These are phyloP conservation scores for Aspergillus sp. DNA, from an alignment of 2,329 filamentous ascomycete genomes.

Conservation along the genomic window DNA sequence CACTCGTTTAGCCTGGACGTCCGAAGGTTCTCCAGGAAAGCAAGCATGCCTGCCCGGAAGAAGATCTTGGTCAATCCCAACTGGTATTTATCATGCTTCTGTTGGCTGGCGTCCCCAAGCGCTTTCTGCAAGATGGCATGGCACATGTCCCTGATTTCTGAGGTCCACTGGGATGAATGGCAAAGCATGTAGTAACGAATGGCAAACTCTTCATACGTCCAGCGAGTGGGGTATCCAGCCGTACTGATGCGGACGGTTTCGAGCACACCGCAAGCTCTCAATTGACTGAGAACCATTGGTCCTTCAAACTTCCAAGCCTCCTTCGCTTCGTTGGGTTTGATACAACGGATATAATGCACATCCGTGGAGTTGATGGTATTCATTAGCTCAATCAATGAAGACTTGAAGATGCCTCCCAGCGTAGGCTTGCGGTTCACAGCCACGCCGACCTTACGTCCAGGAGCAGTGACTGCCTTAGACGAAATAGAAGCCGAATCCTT, in stretches of 20 bases:
- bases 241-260: slow-evolving; percentile 98
- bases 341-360: slow-evolving; percentile 98
- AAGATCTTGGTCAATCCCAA: slow-evolving; percentile 98
- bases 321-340: slow-evolving; percentile 98
- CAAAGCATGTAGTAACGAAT: slow-evolving; percentile 98
- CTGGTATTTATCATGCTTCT: slow-evolving; percentile 90
- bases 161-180: slow-evolving; percentile 83
- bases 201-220: slow-evolving; percentile 99
- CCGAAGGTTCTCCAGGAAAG: slow-evolving; percentile 91
- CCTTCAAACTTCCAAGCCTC: slow-evolving; percentile 97
- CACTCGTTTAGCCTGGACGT: slow-evolving; percentile 89
- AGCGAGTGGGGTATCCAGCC: slow-evolving; percentile 93
- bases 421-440: slow-evolving; percentile 96
- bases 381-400: slow-evolving; percentile 97
- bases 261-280: slow-evolving; percentile 96
- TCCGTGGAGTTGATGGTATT: slow-evolving; percentile 96
- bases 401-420: slow-evolving; percentile 97
- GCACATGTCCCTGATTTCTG: slow-evolving; percentile 91
- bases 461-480: slow-evolving; percentile 70
- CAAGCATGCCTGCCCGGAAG: slow-evolving; percentile 98
- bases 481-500: slow-evolving; percentile 70
- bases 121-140: slow-evolving; percentile 88
- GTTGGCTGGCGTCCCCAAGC: slow-evolving; percentile 71
- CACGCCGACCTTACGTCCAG: slow-evolving; percentile 82
- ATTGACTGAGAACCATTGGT: slow-evolving; percentile 95